Conservation (phyloP, 176 grass and related monocot genomes). For the Musa schizocarpa region DNA sequence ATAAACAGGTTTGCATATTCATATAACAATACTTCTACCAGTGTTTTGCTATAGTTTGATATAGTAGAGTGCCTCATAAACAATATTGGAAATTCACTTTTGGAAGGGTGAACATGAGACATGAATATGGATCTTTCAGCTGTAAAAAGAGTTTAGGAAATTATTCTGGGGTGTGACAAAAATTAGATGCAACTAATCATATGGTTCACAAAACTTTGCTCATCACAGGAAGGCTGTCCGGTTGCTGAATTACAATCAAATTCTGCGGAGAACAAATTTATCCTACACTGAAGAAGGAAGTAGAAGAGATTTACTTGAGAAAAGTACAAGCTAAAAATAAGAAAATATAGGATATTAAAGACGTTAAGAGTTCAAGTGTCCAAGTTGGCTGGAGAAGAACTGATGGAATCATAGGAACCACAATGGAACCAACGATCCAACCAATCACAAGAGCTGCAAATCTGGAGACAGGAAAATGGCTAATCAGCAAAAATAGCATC, state of each 20-base stretch:
- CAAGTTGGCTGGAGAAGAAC: conserved; percentile 68
- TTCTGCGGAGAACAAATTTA: not conserved
- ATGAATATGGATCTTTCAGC: not conserved
- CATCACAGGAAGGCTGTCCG: not conserved
- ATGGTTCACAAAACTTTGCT: not conserved
- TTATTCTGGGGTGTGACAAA: not conserved
- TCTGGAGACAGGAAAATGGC: conserved; percentile 35
- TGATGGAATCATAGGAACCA: conserved; percentile 66
- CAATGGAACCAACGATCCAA: conserved; percentile 59
- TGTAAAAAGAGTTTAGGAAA: not conserved
- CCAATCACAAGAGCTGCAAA: conserved; percentile 68
- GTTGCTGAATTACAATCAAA: not conserved
- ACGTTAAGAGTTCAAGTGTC: conserved; percentile 93
- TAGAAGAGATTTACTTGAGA: conserved; percentile 45
- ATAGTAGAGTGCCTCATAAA: too few species aligned
- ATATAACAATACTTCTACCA: too few species aligned
- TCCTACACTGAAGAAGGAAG: not conserved
- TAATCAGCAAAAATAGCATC: conserved; percentile 22
- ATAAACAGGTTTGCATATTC: too few species aligned
- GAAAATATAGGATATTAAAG: conserved; percentile 73
- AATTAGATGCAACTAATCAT: not conserved
- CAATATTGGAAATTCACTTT: too few species aligned
- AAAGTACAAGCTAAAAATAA: conserved; percentile 77
- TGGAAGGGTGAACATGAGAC: too few species aligned
- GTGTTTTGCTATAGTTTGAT: too few species aligned